Conservation (phyloP, 2,329 filamentous ascomycete species). For the Monosporascus sp. region DNA sequence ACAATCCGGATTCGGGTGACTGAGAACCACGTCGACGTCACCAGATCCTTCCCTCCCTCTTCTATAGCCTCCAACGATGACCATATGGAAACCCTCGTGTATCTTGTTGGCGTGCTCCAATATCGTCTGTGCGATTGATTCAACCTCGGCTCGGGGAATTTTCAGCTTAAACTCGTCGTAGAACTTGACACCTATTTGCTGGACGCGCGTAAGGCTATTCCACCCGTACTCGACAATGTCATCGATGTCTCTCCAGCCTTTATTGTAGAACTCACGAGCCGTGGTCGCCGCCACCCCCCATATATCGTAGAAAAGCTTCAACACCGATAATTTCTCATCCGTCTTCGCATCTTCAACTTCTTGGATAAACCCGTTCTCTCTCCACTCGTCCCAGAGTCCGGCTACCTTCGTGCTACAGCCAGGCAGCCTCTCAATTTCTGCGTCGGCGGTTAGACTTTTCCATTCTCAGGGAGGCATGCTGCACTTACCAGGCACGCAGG, state of each 20-base stretch:
- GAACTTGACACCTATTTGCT: slow-evolving; percentile 92
- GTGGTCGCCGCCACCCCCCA: slow-evolving; percentile 88
- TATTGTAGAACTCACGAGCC: slow-evolving; percentile 74
- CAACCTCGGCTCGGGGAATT: slow-evolving; percentile 70
- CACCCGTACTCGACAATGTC: slow-evolving; percentile 83
- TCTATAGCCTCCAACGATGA: slow-evolving; percentile 75
- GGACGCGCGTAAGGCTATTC: slow-evolving; percentile 67
- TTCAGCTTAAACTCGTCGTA: slow-evolving; percentile 76
- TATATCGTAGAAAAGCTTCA: slow-evolving; percentile 74
- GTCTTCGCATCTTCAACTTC: slow-evolving; percentile 61
- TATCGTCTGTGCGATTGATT: slow-evolving; percentile 60
- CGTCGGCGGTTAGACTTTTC: slow-evolving; percentile 2
- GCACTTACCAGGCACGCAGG: slow-evolving; percentile 36
- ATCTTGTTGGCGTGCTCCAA: slow-evolving; percentile 62
- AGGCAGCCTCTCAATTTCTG: slow-evolving; percentile 57
- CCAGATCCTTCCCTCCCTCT: slow-evolving; percentile 69
- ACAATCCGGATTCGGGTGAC: slow-evolving; percentile 64
- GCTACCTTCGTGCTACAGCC: slow-evolving; percentile 80
- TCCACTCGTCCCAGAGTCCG: slow-evolving; percentile 72
- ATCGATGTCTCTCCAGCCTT: slow-evolving; percentile 77
- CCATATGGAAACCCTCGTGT: slow-evolving; percentile 48
- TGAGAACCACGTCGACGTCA: slow-evolving; percentile 83
- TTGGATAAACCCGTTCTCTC: slow-evolving; percentile 50
- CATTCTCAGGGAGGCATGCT: slow-evolving; percentile 23
- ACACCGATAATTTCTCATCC: slow-evolving; percentile 58